A percentile compares a stretch with the other conserved stretches of the same genome.
Conservation (phyloP, 768 basidiomycete species). For the Phylloporus sp. region DNA sequence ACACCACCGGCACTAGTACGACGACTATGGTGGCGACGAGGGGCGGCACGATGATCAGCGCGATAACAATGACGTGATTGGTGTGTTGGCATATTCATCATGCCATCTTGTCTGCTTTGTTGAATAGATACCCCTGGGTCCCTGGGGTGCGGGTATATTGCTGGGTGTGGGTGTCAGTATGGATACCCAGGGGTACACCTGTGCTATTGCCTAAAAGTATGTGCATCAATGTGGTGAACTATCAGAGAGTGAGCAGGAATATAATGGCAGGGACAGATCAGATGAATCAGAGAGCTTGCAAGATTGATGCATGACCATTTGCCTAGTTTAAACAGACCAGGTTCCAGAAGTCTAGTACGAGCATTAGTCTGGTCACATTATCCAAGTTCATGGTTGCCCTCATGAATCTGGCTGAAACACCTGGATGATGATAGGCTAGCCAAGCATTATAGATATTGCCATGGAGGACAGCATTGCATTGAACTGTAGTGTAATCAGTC, state of each 20-base stretch:
- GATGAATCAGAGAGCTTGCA: conserved; percentile 41
- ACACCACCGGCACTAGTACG: no score
- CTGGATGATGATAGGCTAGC: conserved; percentile 56
- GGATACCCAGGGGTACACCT: no score
- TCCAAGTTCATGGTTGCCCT: conserved; percentile 13
- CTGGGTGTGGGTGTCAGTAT: no score
- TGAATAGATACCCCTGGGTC: no score
- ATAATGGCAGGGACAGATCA: background rate
- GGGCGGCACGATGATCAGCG: no score
- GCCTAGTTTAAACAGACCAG: conserved; percentile 51
- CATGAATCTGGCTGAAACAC: conserved; percentile 54
- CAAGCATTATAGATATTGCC: conserved; percentile 55
- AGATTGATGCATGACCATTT: conserved; percentile 52
- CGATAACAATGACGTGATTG: no score
- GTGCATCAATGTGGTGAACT: conserved; percentile 54
- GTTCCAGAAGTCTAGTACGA: conserved; percentile 38
- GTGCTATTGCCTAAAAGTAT: no score
- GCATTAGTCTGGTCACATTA: background rate
- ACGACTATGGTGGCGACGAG: no score
- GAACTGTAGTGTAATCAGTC: conserved; percentile 31
- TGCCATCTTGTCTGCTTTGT: no score
- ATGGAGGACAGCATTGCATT: conserved; percentile 55
- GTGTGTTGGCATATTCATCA: no score
- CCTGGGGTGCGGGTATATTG: no score
- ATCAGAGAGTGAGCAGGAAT: background rate